phyloP scores from a whole-genome alignment of 139 green algal species.

The Tetradesmus lagerheimii region DNA sequence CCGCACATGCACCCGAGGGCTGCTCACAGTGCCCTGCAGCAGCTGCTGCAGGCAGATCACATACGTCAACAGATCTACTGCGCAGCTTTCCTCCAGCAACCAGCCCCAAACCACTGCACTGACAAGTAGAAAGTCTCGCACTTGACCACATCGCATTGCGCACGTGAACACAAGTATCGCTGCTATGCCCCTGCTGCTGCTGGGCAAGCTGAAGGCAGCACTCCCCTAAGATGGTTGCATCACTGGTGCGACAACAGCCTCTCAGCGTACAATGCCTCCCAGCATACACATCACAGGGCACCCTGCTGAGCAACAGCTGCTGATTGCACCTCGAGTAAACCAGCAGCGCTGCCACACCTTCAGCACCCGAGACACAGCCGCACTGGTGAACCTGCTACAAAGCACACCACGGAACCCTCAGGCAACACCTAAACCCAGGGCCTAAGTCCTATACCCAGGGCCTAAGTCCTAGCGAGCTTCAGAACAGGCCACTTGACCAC shows the following conservation, averaged over 20 bases:
- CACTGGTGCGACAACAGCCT: too few relatives aligned
- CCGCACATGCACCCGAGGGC: neutral
- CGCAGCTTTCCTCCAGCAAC: neutral
- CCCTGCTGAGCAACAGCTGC: neutral
- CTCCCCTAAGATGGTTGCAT: too few relatives aligned
- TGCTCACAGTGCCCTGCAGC: neutral
- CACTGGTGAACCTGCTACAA: neutral
- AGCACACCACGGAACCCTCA: neutral
- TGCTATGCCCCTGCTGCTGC: too few relatives aligned
- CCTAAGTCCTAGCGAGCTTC: constrained; percentile 15
- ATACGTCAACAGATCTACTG: neutral
- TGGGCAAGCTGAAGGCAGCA: too few relatives aligned
- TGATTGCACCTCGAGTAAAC: too few relatives aligned
- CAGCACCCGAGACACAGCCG: neutral
- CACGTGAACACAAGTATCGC: neutral
- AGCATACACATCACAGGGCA: neutral
- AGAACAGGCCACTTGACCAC: constrained; percentile 10
- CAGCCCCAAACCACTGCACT: neutral
- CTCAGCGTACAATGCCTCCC: too few relatives aligned
- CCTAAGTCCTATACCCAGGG: neutral
- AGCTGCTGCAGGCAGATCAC: neutral
- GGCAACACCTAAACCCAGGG: neutral
- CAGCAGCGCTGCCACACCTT: neutral
- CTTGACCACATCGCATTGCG: neutral
- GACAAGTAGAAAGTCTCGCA: neutral